Evolutionary conservation across 1,284 basidiomycete genomes (phyloP).

Genomic region (Ganoderma lingzhi): DNA sequence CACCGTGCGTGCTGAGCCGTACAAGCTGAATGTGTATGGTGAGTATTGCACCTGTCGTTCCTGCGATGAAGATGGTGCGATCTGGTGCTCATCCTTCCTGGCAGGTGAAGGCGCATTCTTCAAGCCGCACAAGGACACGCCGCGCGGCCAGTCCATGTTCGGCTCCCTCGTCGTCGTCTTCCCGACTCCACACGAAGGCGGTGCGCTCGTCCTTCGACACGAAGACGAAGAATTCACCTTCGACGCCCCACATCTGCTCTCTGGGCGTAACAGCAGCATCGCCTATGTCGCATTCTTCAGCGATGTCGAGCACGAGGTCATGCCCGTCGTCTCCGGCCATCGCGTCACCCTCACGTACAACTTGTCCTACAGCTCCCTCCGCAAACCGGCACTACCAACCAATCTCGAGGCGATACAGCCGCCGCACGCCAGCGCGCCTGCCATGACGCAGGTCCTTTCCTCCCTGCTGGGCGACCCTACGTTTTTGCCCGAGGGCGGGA

Average conservation of each 20-base stretch:
- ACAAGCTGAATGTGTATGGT: slow-evolving; percentile 48
- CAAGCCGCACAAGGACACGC: slow-evolving; percentile 50
- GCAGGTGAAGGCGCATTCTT: slow-evolving; percentile 49
- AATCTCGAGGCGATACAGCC: neutral
- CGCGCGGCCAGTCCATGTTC: slow-evolving; percentile 48
- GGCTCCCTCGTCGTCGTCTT: slow-evolving; percentile 54
- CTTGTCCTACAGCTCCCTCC: slow-evolving; percentile 38
- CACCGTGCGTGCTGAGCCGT: slow-evolving; percentile 39
- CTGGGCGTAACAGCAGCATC: slow-evolving; percentile 18
- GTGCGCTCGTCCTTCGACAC: slow-evolving; percentile 46
- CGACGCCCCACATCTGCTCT: slow-evolving; percentile 39
- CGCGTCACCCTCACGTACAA: slow-evolving; percentile 55
- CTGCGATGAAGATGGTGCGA: neutral
- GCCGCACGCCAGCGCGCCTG: neutral
- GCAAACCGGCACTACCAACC: neutral
- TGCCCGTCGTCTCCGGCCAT: slow-evolving; percentile 47
- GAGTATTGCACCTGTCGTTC: slow-evolving; percentile 20
- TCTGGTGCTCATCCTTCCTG: neutral
- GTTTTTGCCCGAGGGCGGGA: slow-evolving; percentile 44
- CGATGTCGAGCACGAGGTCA: slow-evolving; percentile 55
- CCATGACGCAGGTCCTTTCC: slow-evolving; percentile 24
- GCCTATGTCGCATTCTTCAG: slow-evolving; percentile 50
- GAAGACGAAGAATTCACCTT: slow-evolving; percentile 40
- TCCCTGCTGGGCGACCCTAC: slow-evolving; percentile 36
- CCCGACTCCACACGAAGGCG: slow-evolving; percentile 51